Evolutionary conservation across 139 green algal species (phyloP), one percentile per base, ranked within the genome.

Genomic region (Coccomyxa sp.): DNA sequence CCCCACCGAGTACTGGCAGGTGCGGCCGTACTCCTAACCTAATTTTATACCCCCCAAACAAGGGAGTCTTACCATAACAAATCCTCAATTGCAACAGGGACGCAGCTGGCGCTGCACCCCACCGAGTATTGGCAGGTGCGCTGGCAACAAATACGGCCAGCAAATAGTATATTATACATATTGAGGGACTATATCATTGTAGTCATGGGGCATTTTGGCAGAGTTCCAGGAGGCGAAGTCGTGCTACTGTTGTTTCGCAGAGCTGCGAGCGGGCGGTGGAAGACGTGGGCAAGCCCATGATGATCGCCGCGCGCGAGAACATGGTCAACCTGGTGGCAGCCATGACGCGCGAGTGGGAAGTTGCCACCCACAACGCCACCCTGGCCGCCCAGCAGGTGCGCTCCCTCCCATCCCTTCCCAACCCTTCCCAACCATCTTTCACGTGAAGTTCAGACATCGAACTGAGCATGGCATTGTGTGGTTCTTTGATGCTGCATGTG

Each of bases 51-150:
- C 86, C 71, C 79, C 78, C 84, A 98, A 95, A 89, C 96, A 93
- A 82, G 96, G 99, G 91, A 91, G 98, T 82, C 87, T 89, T 79
- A 95, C 94, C 10, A 90, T 93, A 0, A 97, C 99, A 82, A 80
- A 80, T 80, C 91, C 93, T 84, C 88, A 98, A 85, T 84, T 96
- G 82, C 82, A 81, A 27, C 88, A 93, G n/a, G 95, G 15, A 91
- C 88, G 30, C 85, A 96, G 87, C 90, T 98, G 51, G 87, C 87
- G 60, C 88, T 98, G 79, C 88, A 94, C 75, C 89, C 91, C 31
- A 76, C 79, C 15, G 86, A 92, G 84, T 68, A 79, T 13, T 84
- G 83, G 10, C 71, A 74, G 21, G 80, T 38, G 32, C 13, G 60
- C 16, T 77, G n/a, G 16, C 38, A 58, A 27, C 23, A 3, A 27